Percentiles rank a stretch among this genome's conserved stretches.
phyloP scores from a whole-genome alignment of 345 rosid genomes.

The Eucalyptus leucophloia region DNA sequence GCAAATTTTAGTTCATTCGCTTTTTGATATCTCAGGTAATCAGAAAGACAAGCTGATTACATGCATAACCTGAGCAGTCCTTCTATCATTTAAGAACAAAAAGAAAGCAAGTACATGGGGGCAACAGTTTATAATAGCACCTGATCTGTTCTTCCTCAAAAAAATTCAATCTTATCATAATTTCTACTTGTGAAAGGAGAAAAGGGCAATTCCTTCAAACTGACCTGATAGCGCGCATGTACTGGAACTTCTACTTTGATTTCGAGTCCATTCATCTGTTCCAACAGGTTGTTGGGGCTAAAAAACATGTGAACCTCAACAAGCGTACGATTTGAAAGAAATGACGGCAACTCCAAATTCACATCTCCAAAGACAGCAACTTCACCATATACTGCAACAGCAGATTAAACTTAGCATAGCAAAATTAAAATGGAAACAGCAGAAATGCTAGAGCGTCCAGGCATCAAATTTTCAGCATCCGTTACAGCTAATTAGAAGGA shows the following conservation, averaged over 20 bases:
- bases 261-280: constrained; percentile 19
- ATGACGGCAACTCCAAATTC: constrained; percentile 73
- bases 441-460: background rate
- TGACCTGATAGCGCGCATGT: constrained; percentile 79
- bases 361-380: constrained; percentile 77
- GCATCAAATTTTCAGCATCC: background rate
- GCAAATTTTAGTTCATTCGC: background rate
- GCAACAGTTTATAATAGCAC: background rate
- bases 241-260: constrained; percentile 51
- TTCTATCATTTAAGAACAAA: background rate
- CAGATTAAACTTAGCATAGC: background rate
- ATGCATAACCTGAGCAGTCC: background rate
- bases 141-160: background rate
- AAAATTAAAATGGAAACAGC: background rate
- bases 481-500: background rate
- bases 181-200: background rate
- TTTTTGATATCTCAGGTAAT: background rate
- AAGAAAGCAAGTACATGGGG: background rate
- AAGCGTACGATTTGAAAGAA: constrained; percentile 52
- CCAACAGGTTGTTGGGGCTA: constrained; percentile 1
- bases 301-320: constrained; percentile 68
- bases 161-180: background rate
- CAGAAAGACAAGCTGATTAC: background rate
- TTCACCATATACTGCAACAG: constrained; percentile 32
- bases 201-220: background rate